A percentile compares a stretch with the other conserved stretches of the same genome.
These are phyloP conservation scores for Chlorella variabilis DNA, from an alignment of 163 green algal genomes.

Conservation along the genomic window DNA sequence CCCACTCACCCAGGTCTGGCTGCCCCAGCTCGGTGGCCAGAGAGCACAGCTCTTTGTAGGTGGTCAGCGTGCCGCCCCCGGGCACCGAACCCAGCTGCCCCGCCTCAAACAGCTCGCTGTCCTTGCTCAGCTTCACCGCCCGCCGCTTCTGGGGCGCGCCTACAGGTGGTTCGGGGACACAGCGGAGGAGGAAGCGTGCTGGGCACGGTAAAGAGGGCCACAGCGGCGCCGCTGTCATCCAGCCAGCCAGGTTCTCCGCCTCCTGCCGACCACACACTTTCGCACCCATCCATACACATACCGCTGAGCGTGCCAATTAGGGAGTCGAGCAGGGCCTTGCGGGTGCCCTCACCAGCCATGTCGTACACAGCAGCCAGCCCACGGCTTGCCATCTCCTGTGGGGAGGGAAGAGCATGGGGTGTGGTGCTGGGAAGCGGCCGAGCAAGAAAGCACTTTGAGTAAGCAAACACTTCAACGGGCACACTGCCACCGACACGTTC, in stretches of 20 bases:
- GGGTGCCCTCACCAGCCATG: conserved; percentile 62
- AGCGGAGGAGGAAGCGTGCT: too few species aligned
- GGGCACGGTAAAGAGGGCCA: too few species aligned
- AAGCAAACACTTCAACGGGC: too few species aligned
- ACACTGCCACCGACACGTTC: too few species aligned
- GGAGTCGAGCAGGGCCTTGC: conserved; percentile 69
- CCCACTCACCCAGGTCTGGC: conserved; percentile 29
- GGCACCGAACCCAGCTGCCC: conserved; percentile 66
- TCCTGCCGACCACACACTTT: too few species aligned
- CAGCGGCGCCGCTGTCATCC: too few species aligned
- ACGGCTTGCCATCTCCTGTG: conserved; percentile 87
- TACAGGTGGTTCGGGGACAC: conserved; percentile 2
- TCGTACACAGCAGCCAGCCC: conserved; percentile 86
- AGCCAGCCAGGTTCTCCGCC: too few species aligned
- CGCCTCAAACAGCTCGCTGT: conserved; percentile 83
- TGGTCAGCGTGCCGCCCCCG: conserved; percentile 76
- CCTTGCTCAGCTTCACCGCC: conserved; percentile 69
- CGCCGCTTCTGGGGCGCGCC: conserved; percentile 52
- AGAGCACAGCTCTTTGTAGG: conserved; percentile 93
- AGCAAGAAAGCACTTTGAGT: too few species aligned
- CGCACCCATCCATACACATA: background rate
- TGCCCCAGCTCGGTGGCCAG: conserved; percentile 72
- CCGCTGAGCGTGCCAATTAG: conserved; percentile 85
- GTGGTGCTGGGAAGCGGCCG: too few species aligned
- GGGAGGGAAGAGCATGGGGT: too few species aligned